Base-by-base conservation (phyloP, 1,284 basidiomycete genomes). In the Bjerkandera adusta region DNA sequence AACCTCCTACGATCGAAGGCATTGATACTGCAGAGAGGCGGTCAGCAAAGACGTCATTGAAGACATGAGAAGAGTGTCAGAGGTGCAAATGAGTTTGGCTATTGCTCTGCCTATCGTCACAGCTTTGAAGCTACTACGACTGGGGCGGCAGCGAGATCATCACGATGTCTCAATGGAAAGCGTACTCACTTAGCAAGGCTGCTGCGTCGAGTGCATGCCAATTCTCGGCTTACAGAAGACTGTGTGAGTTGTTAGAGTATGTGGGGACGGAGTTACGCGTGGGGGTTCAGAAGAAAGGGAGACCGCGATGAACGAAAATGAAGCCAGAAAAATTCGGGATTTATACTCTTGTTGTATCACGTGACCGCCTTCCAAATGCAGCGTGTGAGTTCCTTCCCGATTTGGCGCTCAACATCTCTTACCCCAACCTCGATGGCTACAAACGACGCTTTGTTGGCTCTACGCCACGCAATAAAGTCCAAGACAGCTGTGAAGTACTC, bases 401-500 rank as follows among this genome's bases (percentile, higher is more conserved):
- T 10, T 30, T 15, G 10, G 29, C 15, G 29, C 29, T 10, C 29
- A 30, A 10, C 26, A 22, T 32, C 25, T 6, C 36, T 10, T 20
- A 30, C 36, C n/a, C 16, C 18, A n/a, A 32, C 24, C 25, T 51
- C 25, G 6, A 59, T 59, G 58, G 50, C 47, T 43, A 48, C 57
- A 20, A 51, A 58, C 10, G 85, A 88, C 57, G 60, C 78, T 18
- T 67, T 88, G 22, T 62, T 78, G 11, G 70, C 70, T 27, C 72
- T 89, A 5, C 73, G 75, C 32, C 69, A 78, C 35, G 73, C 82
- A 16, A 77, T 88, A 43, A 79, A 76, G 52, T 67, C 72, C 4
- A 75, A 76, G 47, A 55, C 56, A 1, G 37, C 66, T 4, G 74
- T 88, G 36, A 69, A 73, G 1, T 87, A 79, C 55, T 65, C 79